These are phyloP conservation scores for Sclerotinia trifoliorum DNA, from an alignment of 2,329 filamentous ascomycete species.

Conservation along the genomic window DNA sequence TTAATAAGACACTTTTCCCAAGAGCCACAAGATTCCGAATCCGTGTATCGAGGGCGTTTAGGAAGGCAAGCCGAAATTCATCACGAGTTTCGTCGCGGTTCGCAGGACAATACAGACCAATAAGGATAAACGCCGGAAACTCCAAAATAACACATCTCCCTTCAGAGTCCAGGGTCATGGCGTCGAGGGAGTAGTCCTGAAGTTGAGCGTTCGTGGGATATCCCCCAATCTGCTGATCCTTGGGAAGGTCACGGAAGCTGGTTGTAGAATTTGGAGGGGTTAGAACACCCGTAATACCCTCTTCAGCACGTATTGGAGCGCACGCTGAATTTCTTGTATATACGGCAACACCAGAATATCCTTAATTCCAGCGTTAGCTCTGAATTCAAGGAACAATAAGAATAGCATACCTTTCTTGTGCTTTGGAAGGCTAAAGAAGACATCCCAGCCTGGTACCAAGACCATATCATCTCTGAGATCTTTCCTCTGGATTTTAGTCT, in stretches of 20 bases:
- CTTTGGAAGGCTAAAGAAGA: constrained; percentile 88
- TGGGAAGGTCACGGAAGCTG: constrained; percentile 72
- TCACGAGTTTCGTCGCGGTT: constrained; percentile 81
- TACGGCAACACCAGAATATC: constrained; percentile 93
- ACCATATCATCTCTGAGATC: constrained; percentile 96
- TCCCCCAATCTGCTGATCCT: constrained; percentile 77
- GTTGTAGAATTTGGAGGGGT: constrained; percentile 68
- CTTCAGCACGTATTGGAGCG: constrained; percentile 83
- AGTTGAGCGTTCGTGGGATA: constrained; percentile 75
- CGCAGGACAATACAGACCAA: constrained; percentile 90
- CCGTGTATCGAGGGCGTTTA: constrained; percentile 75
- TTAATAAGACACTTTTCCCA: constrained; percentile 82
- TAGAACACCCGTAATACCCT: constrained; percentile 84
- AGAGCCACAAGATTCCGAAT: constrained; percentile 77
- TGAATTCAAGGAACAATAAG: constrained; percentile 7
- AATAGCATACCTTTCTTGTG: constrained; percentile 75
- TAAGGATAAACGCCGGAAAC: constrained; percentile 89
- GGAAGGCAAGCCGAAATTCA: constrained; percentile 77
- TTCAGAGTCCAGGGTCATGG: constrained; percentile 77
- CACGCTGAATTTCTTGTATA: constrained; percentile 89
- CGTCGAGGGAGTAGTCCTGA: constrained; percentile 60
- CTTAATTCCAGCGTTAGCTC: constrained; percentile 46
- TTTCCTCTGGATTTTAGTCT: constrained; percentile 93
- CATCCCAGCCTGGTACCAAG: constrained; percentile 90
- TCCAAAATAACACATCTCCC: constrained; percentile 89